Conservation (phyloP, 306 rosid genomes). For the Quercus mongolica region DNA sequence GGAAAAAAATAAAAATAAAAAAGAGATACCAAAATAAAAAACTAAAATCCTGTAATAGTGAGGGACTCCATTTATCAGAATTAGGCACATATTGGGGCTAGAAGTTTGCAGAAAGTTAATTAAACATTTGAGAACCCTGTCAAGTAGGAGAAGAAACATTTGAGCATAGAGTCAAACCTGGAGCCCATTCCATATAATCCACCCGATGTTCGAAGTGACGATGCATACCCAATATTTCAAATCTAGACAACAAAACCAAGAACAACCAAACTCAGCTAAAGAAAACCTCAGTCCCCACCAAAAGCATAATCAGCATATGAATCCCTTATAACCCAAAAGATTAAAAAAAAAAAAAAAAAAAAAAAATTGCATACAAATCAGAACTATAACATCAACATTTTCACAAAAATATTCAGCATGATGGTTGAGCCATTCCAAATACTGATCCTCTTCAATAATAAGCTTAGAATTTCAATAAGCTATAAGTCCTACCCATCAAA, state of each 20-base stretch:
- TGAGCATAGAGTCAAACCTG: constrained; percentile 58
- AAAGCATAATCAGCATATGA: constrained; percentile 7
- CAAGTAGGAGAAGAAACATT: constrained; percentile 17
- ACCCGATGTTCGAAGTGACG: constrained; percentile 93
- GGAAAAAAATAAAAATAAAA: neutral
- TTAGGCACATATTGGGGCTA: neutral
- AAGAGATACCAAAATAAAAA: neutral
- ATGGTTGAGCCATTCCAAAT: neutral
- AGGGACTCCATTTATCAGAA: neutral
- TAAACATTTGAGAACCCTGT: neutral
- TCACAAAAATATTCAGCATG: constrained; percentile 10
- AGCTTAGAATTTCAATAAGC: constrained; percentile 6
- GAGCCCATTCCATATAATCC: constrained; percentile 99
- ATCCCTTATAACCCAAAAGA: neutral
- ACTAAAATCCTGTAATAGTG: neutral
- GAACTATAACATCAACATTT: constrained; percentile 3
- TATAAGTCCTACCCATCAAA: neutral
- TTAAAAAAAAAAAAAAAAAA: neutral
- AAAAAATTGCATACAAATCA: neutral
- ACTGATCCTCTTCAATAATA: neutral
- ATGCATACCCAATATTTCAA: constrained; percentile 86
- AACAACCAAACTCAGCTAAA: constrained; percentile 19
- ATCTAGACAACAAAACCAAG: constrained; percentile 46
- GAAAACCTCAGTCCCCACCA: constrained; percentile 6
- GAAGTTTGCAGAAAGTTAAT: neutral